Percentiles rank a stretch among this genome's conserved stretches.
These are phyloP conservation scores for Phytophthora quininea DNA, from an alignment of 352 stramenopile genomes.

Conservation along the genomic window DNA sequence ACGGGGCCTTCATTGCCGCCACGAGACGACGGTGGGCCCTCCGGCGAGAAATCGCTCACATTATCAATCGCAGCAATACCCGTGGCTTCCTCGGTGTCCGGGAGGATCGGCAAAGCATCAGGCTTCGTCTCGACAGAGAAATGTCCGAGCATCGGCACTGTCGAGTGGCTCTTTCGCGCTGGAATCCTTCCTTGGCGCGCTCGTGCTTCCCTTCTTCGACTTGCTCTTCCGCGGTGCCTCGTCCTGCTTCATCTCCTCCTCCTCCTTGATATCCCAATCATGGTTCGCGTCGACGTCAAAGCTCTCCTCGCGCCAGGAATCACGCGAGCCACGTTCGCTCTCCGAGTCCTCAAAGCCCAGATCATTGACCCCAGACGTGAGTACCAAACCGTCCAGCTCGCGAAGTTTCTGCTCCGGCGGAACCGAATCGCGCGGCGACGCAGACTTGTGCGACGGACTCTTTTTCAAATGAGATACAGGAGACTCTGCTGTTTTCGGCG, in stretches of 20 bases:
- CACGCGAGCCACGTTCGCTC: conserved; percentile 37
- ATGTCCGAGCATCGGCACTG: conserved; percentile 74
- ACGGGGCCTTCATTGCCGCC: conserved; percentile 34
- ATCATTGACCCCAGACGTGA: conserved; percentile 52
- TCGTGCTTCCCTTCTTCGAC: conserved; percentile 20
- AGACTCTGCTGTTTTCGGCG: background rate
- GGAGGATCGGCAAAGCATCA: conserved; percentile 60
- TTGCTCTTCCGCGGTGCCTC: conserved; percentile 20
- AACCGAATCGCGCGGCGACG: conserved; percentile 32
- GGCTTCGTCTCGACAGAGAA: conserved; percentile 66
- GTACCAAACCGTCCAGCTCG: conserved; percentile 44
- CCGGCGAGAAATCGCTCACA: conserved; percentile 47
- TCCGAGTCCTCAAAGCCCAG: conserved; percentile 56
- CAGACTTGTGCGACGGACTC: conserved; percentile 15
- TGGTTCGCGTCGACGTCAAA: conserved; percentile 39
- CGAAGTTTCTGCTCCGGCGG: conserved; percentile 33
- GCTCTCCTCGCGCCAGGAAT: conserved; percentile 45
- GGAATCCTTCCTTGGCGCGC: conserved; percentile 31
- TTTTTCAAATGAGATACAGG: conserved; percentile 3
- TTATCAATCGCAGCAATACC: conserved; percentile 68
- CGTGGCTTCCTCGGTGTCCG: conserved; percentile 52
- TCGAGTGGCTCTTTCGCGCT: conserved; percentile 59
- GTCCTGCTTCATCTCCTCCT: conserved; percentile 33
- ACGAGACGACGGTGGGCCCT: conserved; percentile 37
- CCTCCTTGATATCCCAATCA: conserved; percentile 27